Evolutionary conservation across 2,329 filamentous ascomycete species (phyloP).

Genomic region (Emericellopsis atlantica): DNA sequence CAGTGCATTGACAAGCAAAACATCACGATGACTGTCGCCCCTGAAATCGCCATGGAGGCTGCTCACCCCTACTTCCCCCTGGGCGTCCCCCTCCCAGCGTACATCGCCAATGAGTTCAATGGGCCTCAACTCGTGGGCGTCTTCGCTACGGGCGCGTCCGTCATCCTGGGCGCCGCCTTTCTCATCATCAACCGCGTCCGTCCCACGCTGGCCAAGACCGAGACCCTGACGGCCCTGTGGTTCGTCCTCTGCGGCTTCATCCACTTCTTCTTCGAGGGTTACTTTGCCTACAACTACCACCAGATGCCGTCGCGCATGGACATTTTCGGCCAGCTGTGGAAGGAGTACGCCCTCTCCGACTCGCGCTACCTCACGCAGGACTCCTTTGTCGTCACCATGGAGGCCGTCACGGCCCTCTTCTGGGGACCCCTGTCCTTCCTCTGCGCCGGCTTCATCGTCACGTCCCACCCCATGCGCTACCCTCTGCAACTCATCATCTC

Average conservation of each 20-base stretch:
- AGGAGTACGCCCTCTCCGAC: slow-evolving; percentile 44
- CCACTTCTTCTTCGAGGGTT: slow-evolving; percentile 31
- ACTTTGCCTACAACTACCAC: slow-evolving; percentile 31
- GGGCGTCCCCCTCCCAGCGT: slow-evolving; percentile 46
- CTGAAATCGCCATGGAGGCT: not conserved
- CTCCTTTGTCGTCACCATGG: slow-evolving; percentile 42
- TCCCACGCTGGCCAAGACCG: slow-evolving; percentile 36
- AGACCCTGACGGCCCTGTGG: slow-evolving; percentile 56
- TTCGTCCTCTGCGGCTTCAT: slow-evolving; percentile 56
- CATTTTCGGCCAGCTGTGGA: slow-evolving; percentile 42
- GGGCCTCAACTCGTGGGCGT: slow-evolving; percentile 44
- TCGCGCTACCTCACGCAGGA: slow-evolving; percentile 41
- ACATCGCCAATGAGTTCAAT: slow-evolving; percentile 52
- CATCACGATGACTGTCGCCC: not conserved
- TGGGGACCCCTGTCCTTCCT: slow-evolving; percentile 42
- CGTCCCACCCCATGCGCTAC: slow-evolving; percentile 30
- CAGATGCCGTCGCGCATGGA: slow-evolving; percentile 24
- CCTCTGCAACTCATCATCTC: slow-evolving; percentile 33
- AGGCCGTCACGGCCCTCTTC: slow-evolving; percentile 35
- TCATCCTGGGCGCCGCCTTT: slow-evolving; percentile 45
- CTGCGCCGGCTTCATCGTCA: slow-evolving; percentile 29
- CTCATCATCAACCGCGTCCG: slow-evolving; percentile 36
- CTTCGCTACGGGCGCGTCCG: slow-evolving; percentile 43
- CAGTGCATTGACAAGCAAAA: not conserved
- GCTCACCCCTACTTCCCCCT: slow-evolving; percentile 61